phyloP scores from a whole-genome alignment of 768 basidiomycete genomes.

The Sarcodon sp. region DNA sequence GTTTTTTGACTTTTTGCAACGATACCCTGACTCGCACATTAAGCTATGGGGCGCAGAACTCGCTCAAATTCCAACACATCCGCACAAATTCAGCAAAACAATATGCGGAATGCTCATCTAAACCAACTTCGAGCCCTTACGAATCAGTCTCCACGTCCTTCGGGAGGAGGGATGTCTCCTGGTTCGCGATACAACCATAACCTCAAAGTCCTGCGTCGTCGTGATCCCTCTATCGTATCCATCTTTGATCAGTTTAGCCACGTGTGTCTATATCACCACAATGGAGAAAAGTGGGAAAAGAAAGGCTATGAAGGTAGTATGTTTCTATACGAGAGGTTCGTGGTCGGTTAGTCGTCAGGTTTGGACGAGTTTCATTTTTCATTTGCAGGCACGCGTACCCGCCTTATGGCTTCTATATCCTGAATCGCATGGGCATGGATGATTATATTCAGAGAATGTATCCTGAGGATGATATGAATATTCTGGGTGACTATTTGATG shows the following conservation, averaged over 20 bases:
- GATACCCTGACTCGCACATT: neutral
- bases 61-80: slow-evolving; percentile 5
- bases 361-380: slow-evolving; percentile 4
- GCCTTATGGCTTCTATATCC: slow-evolving; percentile 74
- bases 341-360: slow-evolving; percentile 5
- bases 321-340: slow-evolving; percentile 79
- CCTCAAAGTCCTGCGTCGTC: slow-evolving; percentile 65
- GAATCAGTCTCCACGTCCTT: neutral
- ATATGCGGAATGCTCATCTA: neutral
- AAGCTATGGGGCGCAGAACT: slow-evolving; percentile 1
- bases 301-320: slow-evolving; percentile 80
- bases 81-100: neutral
- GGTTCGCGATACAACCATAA: slow-evolving; percentile 61
- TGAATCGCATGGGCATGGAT: slow-evolving; percentile 70
- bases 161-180: slow-evolving; percentile 40
- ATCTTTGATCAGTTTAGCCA: slow-evolving; percentile 86
- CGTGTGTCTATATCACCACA: slow-evolving; percentile 71
- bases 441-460: slow-evolving; percentile 66
- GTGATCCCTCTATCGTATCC: slow-evolving; percentile 67
- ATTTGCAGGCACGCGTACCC: slow-evolving; percentile 54
- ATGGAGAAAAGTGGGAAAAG: slow-evolving; percentile 69
- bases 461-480: slow-evolving; percentile 65
- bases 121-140: neutral
- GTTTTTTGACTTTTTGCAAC: no score
- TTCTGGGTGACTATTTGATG: slow-evolving; percentile 55